Percentiles rank a stretch among this genome's conserved stretches.
Conservation (phyloP, 2,329 filamentous ascomycete genomes). For the Paracorniculantispora psalliotae region DNA sequence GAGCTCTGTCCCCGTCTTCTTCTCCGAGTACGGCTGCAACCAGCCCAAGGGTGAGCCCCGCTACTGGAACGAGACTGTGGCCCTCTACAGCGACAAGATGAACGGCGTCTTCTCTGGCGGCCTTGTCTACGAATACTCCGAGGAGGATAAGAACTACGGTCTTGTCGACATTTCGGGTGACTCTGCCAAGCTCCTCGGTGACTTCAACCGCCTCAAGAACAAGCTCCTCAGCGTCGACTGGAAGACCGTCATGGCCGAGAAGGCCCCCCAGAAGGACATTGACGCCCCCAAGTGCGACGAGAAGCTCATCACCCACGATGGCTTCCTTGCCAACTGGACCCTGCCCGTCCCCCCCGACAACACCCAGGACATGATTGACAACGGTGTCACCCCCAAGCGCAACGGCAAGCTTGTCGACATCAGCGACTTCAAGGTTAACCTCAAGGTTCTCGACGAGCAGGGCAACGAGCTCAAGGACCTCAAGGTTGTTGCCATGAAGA, state of each 20-base stretch:
- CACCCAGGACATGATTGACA: conserved; percentile 66
- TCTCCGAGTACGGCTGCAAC: conserved; percentile 80
- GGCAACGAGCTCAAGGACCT: conserved; percentile 40
- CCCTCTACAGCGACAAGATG: conserved; percentile 70
- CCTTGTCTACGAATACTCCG: conserved; percentile 74
- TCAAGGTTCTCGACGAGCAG: conserved; percentile 36
- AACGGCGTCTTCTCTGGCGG: conserved; percentile 65
- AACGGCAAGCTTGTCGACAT: conserved; percentile 65
- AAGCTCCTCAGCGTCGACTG: conserved; percentile 76
- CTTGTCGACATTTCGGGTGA: conserved; percentile 59
- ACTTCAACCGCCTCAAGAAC: conserved; percentile 68
- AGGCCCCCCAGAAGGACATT: conserved; percentile 47
- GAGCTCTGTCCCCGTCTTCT: conserved; percentile 70
- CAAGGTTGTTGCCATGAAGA: conserved; percentile 41
- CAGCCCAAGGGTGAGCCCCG: conserved; percentile 53
- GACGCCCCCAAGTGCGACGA: conserved; percentile 58
- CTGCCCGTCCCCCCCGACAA: conserved; percentile 65
- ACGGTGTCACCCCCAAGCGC: conserved; percentile 64
- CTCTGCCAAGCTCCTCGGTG: conserved; percentile 53
- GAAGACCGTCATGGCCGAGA: conserved; percentile 57
- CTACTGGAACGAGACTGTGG: conserved; percentile 68
- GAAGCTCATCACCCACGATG: conserved; percentile 60
- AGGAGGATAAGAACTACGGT: conserved; percentile 63
- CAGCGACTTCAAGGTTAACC: conserved; percentile 53
- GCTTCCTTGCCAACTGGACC: conserved; percentile 75